Percentiles rank a stretch among this genome's conserved stretches.
Evolutionary conservation across 1,139 yeast species (phyloP).

Genomic region (Diutina scorzettiae): DNA sequence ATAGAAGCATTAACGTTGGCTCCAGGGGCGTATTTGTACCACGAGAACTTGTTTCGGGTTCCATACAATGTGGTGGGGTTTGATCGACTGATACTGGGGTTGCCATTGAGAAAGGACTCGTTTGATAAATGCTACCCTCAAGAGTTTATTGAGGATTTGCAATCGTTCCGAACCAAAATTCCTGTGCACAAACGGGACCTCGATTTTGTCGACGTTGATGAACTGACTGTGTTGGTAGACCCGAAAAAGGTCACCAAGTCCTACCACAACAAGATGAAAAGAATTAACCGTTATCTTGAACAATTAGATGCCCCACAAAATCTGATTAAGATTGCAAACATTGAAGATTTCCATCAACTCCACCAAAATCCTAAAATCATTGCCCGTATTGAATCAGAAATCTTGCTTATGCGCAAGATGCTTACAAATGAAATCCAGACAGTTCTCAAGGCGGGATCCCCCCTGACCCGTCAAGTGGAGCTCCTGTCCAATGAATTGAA

Average conservation of each 20-base stretch:
- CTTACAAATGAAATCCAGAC: background rate
- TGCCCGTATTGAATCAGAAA: background rate
- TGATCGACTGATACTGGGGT: conserved; percentile 29
- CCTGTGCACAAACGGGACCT: conserved; percentile 27
- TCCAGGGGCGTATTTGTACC: conserved; percentile 1
- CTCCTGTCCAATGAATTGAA: background rate
- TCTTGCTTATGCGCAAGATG: background rate
- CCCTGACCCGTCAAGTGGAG: background rate
- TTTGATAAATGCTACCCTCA: conserved; percentile 18
- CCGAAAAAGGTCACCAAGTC: conserved; percentile 1
- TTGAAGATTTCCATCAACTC: conserved; percentile 21
- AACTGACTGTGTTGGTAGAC: background rate
- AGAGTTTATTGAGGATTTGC: conserved; percentile 31
- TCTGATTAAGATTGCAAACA: conserved; percentile 18
- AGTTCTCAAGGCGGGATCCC: conserved; percentile 3
- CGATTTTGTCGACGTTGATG: conserved; percentile 23
- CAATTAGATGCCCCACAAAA: conserved; percentile 8
- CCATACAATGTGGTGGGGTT: conserved; percentile 35
- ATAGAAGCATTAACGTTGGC: conserved; percentile 7
- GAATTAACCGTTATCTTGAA: background rate
- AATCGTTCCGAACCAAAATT: conserved; percentile 20
- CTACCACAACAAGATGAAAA: background rate
- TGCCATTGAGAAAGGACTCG: conserved; percentile 21
- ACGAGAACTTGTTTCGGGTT: background rate
- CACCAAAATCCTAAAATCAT: background rate